Evolutionary conservation across 2,329 filamentous ascomycete species (phyloP), one percentile per base, ranked within the genome.

Genomic region (Cyphellophora europaea): DNA sequence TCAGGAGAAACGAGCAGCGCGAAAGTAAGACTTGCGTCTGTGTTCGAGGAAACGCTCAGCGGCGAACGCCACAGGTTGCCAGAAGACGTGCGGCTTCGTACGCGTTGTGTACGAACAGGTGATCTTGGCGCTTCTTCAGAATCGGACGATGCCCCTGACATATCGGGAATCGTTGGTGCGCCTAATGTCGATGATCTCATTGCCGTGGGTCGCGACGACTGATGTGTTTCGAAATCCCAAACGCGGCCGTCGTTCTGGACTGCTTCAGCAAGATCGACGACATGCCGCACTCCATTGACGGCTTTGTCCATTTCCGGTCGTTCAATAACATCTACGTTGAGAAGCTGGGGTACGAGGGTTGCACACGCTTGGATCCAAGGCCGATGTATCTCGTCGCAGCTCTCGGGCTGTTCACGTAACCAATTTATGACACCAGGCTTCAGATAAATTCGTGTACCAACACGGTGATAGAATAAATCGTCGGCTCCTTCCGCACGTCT

Each of bases 81-180:
- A n/a, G n/a, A n/a, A n/a, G n/a, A n/a, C n/a, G n/a, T n/a, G n/a
- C n/a, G n/a, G n/a, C n/a, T n/a, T n/a, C n/a, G n/a, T n/a, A n/a
- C n/a, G n/a, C n/a, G n/a, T n/a, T n/a, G n/a, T n/a, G n/a, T n/a
- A n/a, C n/a, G n/a, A n/a, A n/a, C n/a, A n/a, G n/a, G n/a, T n/a
- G n/a, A n/a, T n/a, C n/a, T n/a, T n/a, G n/a, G n/a, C 48, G 21
- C 27, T 40, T n/a, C 38, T 38, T 23, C 13, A 38, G 8, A 35
- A 35, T 10, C 12, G 16, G 6, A 17, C 36, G 12, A 32, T 40
- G 5, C 37, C 37, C 4, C 25, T 40, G 13, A 40, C 35, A 5
- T 10, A 6, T 10, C 30, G 19, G 30, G 30, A 32, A 6, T 32
- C 30, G 6, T 18, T 18, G 14, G 30, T 18, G 14, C 15, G 17